These are phyloP conservation scores for Apiospora saccharicola DNA, from an alignment of 2,329 filamentous ascomycete genomes.

Conservation along the genomic window DNA sequence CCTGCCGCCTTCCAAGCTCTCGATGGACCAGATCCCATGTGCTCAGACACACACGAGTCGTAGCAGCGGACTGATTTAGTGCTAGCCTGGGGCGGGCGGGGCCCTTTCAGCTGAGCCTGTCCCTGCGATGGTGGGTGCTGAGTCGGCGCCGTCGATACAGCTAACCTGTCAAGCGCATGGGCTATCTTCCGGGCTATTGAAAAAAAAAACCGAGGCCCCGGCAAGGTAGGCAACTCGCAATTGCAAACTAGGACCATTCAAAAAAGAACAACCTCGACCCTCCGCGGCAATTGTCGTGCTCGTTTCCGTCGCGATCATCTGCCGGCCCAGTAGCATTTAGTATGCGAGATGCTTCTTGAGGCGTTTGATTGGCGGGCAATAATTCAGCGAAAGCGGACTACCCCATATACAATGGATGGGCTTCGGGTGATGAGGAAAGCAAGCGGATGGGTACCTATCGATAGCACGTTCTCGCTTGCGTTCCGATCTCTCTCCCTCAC, in stretches of 20 bases:
- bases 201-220: not conserved
- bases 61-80: not conserved
- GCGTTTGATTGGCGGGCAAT: not conserved
- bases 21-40: not conserved
- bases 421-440: not conserved
- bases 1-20: not conserved
- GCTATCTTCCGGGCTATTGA: not conserved
- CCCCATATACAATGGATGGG: not conserved
- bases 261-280: not conserved
- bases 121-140: not conserved
- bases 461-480: not conserved
- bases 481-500: not conserved
- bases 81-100: not conserved
- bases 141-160: not conserved
- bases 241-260: not conserved
- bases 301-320: not conserved
- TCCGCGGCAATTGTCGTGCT: not conserved
- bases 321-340: not conserved
- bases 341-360: no score
- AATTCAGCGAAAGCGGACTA: not conserved
- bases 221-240: not conserved
- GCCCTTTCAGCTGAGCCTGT: not conserved
- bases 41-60: not conserved
- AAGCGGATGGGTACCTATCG: not conserved
- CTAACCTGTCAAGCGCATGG: not conserved